These are phyloP conservation scores for Verbena officinalis DNA, from an alignment of 257 asterid species.

Conservation along the genomic window DNA sequence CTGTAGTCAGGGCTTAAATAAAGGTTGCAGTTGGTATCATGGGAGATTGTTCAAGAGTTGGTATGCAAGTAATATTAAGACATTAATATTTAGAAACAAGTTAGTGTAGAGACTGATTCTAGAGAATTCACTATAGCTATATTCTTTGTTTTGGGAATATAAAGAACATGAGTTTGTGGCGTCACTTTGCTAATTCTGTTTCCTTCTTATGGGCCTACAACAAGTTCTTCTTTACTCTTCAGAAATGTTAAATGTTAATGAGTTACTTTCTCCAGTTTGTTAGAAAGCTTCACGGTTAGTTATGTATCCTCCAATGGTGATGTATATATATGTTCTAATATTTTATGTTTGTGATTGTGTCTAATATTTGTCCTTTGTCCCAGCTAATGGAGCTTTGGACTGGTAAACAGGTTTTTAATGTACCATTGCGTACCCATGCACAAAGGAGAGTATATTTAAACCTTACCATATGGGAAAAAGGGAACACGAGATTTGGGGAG, in stretches of 20 bases:
- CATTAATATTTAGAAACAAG: not conserved
- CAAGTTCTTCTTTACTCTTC: constrained; percentile 10
- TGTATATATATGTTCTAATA: not conserved
- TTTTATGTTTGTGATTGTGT: no score
- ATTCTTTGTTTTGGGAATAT: constrained; percentile 3
- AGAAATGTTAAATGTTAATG: constrained; percentile 25
- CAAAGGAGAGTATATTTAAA: constrained; percentile 77
- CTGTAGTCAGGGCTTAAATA: not conserved
- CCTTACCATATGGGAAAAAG: constrained; percentile 83
- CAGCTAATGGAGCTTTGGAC: constrained; percentile 99
- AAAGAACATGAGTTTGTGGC: not conserved
- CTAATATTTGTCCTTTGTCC: constrained; percentile 13
- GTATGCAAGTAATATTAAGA: constrained; percentile 9
- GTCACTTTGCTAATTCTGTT: constrained; percentile 7
- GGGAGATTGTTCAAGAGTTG: constrained; percentile 14
- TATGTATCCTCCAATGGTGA: constrained; percentile 23
- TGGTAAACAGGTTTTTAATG: constrained; percentile 84
- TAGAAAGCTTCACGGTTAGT: not conserved
- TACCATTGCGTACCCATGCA: constrained; percentile 79
- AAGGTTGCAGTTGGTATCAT: constrained; percentile 8
- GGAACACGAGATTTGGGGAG: constrained; percentile 51
- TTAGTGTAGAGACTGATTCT: constrained; percentile 8
- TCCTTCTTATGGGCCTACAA: not conserved
- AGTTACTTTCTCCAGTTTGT: constrained; percentile 19
- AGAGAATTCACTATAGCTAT: constrained; percentile 6